phyloP scores from a whole-genome alignment of 768 basidiomycete species.

The Lactarius hatsudake region DNA sequence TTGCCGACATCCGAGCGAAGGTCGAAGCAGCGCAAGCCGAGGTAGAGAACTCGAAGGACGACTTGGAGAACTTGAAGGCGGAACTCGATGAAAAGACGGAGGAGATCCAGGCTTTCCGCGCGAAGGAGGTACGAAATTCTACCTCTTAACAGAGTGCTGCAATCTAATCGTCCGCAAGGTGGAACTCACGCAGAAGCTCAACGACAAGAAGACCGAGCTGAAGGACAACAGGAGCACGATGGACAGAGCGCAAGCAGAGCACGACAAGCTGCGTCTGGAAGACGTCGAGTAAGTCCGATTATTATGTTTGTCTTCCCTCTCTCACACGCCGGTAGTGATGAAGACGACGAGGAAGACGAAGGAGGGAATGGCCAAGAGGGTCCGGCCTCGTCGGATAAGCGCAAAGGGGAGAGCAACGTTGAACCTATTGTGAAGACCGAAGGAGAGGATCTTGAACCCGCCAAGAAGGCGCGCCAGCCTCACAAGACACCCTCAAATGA shows the following conservation, averaged over 20 bases:
- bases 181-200: slow-evolving; percentile 74
- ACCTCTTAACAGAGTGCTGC: background rate
- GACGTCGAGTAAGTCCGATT: slow-evolving; percentile 80
- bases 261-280: slow-evolving; percentile 73
- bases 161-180: slow-evolving; percentile 45
- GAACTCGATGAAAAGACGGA: slow-evolving; percentile 75
- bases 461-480: slow-evolving; percentile 5
- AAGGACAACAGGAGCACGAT: slow-evolving; percentile 55
- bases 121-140: slow-evolving; percentile 65
- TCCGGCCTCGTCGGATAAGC: slow-evolving; percentile 34
- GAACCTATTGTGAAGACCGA: slow-evolving; percentile 29
- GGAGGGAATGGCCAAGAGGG: slow-evolving; percentile 37
- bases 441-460: slow-evolving; percentile 30
- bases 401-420: slow-evolving; percentile 44
- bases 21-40: slow-evolving; percentile 77
- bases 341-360: slow-evolving; percentile 50
- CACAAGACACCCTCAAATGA: slow-evolving; percentile 44
- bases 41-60: slow-evolving; percentile 78
- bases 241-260: slow-evolving; percentile 60
- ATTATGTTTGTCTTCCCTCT: background rate
- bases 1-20: slow-evolving; percentile 58
- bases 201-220: slow-evolving; percentile 57
- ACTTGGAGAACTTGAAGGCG: slow-evolving; percentile 69
- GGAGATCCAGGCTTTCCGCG: slow-evolving; percentile 75
- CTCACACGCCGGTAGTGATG: slow-evolving; percentile 46